Conservation (phyloP, 805 yeast genomes). For the Barnettozyma salicaria region DNA sequence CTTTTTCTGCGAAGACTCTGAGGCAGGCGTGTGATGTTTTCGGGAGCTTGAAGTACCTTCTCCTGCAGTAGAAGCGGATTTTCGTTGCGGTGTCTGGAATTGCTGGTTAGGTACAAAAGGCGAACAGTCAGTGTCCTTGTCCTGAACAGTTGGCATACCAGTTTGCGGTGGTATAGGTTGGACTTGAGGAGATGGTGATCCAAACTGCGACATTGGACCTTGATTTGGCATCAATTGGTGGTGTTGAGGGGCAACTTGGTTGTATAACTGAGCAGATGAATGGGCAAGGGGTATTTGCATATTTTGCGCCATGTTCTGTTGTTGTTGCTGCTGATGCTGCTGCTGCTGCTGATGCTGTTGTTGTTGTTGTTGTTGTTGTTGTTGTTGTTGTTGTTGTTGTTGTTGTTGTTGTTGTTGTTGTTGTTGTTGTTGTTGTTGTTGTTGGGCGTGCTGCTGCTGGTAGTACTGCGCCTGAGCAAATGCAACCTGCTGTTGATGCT, state of each 20-base stretch:
- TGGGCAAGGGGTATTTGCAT: conserved; percentile 10
- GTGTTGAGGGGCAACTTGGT: conserved; percentile 12
- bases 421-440: conserved; percentile 11
- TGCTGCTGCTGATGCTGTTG: conserved; percentile 10
- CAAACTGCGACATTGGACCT: conserved; percentile 7
- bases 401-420: conserved; percentile 18
- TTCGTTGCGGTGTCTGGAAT: conserved; percentile 25
- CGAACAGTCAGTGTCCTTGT: conserved; percentile 6
- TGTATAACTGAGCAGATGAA: conserved; percentile 9
- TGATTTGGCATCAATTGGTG: conserved; percentile 10
- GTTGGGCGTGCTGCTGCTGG: conserved; percentile 6
- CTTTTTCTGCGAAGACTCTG: conserved; percentile 19
- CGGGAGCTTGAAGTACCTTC: conserved; percentile 7
- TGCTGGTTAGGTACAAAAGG: conserved; percentile 8
- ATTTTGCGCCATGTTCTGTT: conserved; percentile 5
- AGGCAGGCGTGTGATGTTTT: conserved; percentile 15
- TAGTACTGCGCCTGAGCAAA: conserved; percentile 12
- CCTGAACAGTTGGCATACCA: too few relatives aligned
- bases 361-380: conserved; percentile 10
- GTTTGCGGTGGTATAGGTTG: conserved; percentile 11
- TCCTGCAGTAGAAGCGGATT: conserved; percentile 12
- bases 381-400: conserved; percentile 9
- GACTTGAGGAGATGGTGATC: conserved; percentile 3
- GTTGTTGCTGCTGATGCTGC: conserved; percentile 9
- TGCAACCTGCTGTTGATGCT: conserved; percentile 16